Conservation (phyloP, 108 stramenopile species). For the Cyclotella cryptica region DNA sequence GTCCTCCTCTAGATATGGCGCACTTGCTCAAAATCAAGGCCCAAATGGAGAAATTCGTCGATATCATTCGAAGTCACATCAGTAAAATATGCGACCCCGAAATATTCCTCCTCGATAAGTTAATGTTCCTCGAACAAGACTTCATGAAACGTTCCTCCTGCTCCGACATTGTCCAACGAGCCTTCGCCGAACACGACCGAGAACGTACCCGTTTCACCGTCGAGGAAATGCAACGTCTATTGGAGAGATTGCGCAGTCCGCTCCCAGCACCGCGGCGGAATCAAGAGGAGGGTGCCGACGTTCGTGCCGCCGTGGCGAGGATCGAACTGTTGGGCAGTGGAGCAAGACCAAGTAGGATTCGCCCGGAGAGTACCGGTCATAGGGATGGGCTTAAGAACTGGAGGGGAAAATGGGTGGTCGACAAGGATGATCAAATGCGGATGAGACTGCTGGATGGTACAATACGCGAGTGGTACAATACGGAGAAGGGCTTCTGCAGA, state of each 20-base stretch:
- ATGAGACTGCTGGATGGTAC: too few relatives aligned
- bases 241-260: slow-evolving; percentile 31
- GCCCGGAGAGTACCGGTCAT: too few relatives aligned
- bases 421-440: too few relatives aligned
- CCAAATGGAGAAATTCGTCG: slow-evolving; percentile 63
- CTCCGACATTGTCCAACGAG: slow-evolving; percentile 13
- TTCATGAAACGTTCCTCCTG: slow-evolving; percentile 15
- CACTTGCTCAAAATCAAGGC: slow-evolving; percentile 58
- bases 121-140: slow-evolving; percentile 57
- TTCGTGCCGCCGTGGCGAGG: slow-evolving; percentile 31
- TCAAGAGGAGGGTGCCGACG: slow-evolving; percentile 31
- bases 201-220: slow-evolving; percentile 53
- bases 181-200: slow-evolving; percentile 30
- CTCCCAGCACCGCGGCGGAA: slow-evolving; percentile 41
- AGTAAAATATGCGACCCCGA: slow-evolving; percentile 74
- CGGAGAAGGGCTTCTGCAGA: too few relatives aligned
- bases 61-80: slow-evolving; percentile 74
- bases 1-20: slow-evolving; percentile 31
- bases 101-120: slow-evolving; percentile 66
- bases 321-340: too few relatives aligned
- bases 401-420: too few relatives aligned
- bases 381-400: too few relatives aligned
- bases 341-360: too few relatives aligned
- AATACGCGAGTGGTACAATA: too few relatives aligned
- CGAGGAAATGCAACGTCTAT: slow-evolving; percentile 44